Conservation (phyloP, 257 asterid genomes). For the Verbascum thapsus region DNA sequence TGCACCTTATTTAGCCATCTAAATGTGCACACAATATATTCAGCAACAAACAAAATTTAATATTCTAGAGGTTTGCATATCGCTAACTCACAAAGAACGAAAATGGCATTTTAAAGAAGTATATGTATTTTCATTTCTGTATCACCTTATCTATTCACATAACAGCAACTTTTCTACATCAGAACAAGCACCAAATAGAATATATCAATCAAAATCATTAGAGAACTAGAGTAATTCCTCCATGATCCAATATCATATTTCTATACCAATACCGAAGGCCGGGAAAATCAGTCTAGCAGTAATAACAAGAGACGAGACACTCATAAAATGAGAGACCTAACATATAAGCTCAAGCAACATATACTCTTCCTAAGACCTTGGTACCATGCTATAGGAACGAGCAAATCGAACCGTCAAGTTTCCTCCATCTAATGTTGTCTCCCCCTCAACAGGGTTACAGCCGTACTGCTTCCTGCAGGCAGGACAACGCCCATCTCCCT, state of each 20-base stretch:
- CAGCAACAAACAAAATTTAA: neutral
- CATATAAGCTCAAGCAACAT: conserved; percentile 44
- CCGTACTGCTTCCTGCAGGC: conserved; percentile 86
- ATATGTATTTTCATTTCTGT: conserved; percentile 39
- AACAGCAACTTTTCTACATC: conserved; percentile 45
- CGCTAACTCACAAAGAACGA: neutral
- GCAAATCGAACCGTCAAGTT: conserved; percentile 50
- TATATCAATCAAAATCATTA: conserved; percentile 38
- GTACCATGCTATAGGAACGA: conserved; percentile 72
- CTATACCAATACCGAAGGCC: conserved; percentile 51
- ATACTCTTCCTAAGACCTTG: conserved; percentile 61
- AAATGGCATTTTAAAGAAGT: conserved; percentile 23
- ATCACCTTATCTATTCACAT: conserved; percentile 59
- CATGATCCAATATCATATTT: conserved; percentile 48
- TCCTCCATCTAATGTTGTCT: conserved; percentile 59
- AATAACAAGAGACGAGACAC: conserved; percentile 36
- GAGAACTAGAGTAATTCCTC: conserved; percentile 34
- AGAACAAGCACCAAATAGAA: conserved; percentile 41
- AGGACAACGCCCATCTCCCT: conserved; percentile 92
- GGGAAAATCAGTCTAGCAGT: conserved; percentile 40
- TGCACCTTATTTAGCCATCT: neutral
- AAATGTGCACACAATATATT: neutral
- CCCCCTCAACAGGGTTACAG: conserved; percentile 44
- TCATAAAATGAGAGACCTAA: conserved; percentile 41
- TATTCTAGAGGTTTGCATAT: conserved; percentile 11